Base-by-base conservation (phyloP, 148 eudicot species). In the Cornus controversa region DNA sequence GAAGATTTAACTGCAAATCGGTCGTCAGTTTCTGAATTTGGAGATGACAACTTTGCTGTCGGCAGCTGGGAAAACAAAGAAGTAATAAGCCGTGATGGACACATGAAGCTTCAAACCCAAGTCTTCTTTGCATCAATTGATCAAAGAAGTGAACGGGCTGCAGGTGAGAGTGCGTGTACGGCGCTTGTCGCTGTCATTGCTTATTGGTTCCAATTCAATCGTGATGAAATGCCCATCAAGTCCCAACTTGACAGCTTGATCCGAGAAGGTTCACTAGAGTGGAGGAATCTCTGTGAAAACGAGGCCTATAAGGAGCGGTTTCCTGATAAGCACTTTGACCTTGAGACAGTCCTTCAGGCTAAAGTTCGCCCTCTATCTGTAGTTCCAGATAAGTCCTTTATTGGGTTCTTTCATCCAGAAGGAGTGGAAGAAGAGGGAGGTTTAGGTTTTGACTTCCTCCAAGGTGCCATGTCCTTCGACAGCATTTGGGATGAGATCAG, bases 121-220 rank as follows among this genome's bases (percentile, higher is more conserved):
- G 87, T 90, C n/a, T 93, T 93, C 85, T 91, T 91, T 54, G 89
- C 98, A 69, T 91, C 98, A 11, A 91, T 91, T 20, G 98, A 93
- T 83, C 98, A 93, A 73, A 84, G 98, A 63, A 91, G 83, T 10
- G 98, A 91, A 78, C 80, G 85, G 69, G 98, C 93, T 6, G 93
- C 90, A 8, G 98, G 98, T 25, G 98, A 91, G 78, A 88, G 98
- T 63, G 98, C 98, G 0, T 93, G 98, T 80, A 91, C 98, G 1
- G 86, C 93, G 11, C 75, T 93, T 23, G 98, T 93, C 28, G 92
- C 96, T 27, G 93, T 90, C n/a, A 84, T 93, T n/a, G 93, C 98
- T 1, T 85, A 93, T 78, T 93, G 93, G 93, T 81, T 91, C 64
- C 95, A 87, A 63, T 77, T 83, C 42, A 93, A 93, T 82, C 79